These are phyloP conservation scores for Spizellomyces sp. DNA, from an alignment of 192 early-diverging fungal species.

Conservation along the genomic window DNA sequence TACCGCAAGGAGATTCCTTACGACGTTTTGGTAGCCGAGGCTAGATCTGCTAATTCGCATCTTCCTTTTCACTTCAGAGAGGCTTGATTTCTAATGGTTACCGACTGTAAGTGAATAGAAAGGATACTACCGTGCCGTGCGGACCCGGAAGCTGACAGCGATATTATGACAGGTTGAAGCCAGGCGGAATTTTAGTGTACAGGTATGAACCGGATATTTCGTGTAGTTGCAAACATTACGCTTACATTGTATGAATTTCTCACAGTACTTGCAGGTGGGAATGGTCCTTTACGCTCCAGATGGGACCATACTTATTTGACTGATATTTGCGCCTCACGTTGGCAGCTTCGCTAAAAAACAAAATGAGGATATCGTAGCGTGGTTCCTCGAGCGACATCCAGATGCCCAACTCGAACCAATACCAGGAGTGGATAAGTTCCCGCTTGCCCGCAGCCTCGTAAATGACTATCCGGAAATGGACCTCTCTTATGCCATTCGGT, in stretches of 20 bases:
- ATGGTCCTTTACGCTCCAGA: no score
- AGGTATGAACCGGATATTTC: conserved; percentile 83
- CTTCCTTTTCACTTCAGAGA: conserved; percentile 56
- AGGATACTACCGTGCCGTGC: no score
- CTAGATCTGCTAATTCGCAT: conserved; percentile 30
- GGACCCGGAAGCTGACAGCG: no score
- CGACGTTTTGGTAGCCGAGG: conserved; percentile 56
- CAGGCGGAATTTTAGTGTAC: conserved; percentile 84
- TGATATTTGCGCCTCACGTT: no score
- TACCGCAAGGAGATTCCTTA: conserved; percentile 61
- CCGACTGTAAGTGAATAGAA: conserved; percentile 52
- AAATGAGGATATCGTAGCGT: conserved; percentile 74
- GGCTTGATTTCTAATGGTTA: conserved; percentile 77
- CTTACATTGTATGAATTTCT: no score
- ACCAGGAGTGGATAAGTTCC: conserved; percentile 42
- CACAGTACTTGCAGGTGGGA: no score
- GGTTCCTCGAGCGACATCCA: conserved; percentile 3
- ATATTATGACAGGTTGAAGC: conserved; percentile 14
- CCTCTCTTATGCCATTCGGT: conserved; percentile 50
- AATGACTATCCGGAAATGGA: conserved; percentile 11
- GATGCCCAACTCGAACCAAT: conserved; percentile 60
- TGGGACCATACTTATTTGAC: no score
- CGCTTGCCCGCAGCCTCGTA: conserved; percentile 27
- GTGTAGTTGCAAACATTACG: background rate
- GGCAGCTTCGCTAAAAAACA: conserved; percentile 95